These are phyloP conservation scores for Wallacemonas sp. DNA, from an alignment of 208 protist species.

Conservation along the genomic window DNA sequence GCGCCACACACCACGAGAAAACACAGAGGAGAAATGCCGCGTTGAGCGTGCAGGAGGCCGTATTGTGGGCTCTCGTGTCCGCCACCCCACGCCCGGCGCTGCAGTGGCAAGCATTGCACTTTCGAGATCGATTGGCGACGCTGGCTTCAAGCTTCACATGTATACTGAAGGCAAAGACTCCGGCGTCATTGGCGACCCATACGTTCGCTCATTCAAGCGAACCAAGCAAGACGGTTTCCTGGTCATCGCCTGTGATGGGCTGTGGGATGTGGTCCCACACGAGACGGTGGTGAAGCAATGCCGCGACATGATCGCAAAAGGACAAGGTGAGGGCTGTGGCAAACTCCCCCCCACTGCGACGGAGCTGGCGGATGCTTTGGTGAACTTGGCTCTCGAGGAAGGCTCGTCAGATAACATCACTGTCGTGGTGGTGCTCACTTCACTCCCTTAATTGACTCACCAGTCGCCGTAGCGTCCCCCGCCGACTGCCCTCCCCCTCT, in stretches of 20 bases:
- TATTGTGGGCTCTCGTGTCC: conserved; percentile 87
- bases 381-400: conserved; percentile 57
- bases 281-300: conserved; percentile 78
- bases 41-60: conserved; percentile 81
- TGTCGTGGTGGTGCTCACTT: conserved; percentile 57
- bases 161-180: conserved; percentile 77
- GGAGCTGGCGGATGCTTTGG: conserved; percentile 69
- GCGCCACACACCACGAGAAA: conserved; percentile 73
- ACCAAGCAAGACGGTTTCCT: conserved; percentile 78
- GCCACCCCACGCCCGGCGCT: conserved; percentile 82
- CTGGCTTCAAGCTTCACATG: conserved; percentile 81
- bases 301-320: conserved; percentile 29
- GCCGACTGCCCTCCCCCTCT: too few species aligned
- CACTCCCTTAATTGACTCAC: too few species aligned
- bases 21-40: conserved; percentile 69
- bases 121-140: conserved; percentile 93
- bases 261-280: conserved; percentile 92
- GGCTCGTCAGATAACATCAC: conserved; percentile 86
- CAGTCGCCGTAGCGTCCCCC: too few species aligned
- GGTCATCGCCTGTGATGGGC: conserved; percentile 89
- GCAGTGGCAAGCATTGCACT: conserved; percentile 84
- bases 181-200: conserved; percentile 71
- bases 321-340: conserved; percentile 23
- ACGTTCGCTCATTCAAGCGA: conserved; percentile 45
- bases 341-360: conserved; percentile 12